phyloP scores from a whole-genome alignment of 2,329 filamentous ascomycete species.

The Aspergillus sp. region DNA sequence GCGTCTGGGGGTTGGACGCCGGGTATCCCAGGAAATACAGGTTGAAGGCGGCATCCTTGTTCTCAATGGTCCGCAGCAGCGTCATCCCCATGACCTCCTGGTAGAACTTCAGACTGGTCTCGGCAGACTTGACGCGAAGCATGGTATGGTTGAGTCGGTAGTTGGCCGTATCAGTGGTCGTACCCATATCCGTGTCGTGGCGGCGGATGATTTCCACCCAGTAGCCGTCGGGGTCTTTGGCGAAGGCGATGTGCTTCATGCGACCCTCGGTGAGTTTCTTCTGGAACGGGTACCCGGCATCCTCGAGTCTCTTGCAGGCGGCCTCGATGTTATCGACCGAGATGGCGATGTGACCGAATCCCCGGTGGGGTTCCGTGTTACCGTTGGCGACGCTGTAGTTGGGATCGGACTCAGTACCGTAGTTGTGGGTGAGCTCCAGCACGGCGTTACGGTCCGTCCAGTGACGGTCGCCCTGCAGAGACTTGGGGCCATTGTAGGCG shows the following conservation, averaged over 20 bases:
- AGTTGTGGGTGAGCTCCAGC: conserved; percentile 80
- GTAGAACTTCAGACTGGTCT: conserved; percentile 75
- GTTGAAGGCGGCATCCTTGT: conserved; percentile 71
- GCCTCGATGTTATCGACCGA: conserved; percentile 81
- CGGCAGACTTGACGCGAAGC: conserved; percentile 83
- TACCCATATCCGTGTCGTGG: conserved; percentile 70
- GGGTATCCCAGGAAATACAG: conserved; percentile 90
- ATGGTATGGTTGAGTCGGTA: conserved; percentile 73
- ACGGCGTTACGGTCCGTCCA: conserved; percentile 84
- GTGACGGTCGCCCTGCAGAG: conserved; percentile 70
- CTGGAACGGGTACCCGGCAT: conserved; percentile 89
- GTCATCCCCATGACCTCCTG: conserved; percentile 88
- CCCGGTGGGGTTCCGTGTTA: conserved; percentile 82
- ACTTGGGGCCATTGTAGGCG: conserved; percentile 75
- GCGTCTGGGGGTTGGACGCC: conserved; percentile 53
- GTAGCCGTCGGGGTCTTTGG: conserved; percentile 81
- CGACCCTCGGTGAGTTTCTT: conserved; percentile 89
- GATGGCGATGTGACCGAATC: conserved; percentile 85
- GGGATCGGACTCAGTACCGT: conserved; percentile 84
- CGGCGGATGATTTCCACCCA: conserved; percentile 64
- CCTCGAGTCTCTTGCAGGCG: conserved; percentile 84
- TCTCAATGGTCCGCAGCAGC: conserved; percentile 71
- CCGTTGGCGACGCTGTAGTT: conserved; percentile 81
- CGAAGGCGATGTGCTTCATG: conserved; percentile 88
- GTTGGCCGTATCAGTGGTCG: conserved; percentile 68